A percentile compares a stretch with the other conserved stretches of the same genome.
Evolutionary conservation across 2,329 filamentous ascomycete genomes (phyloP).

Genomic region (Aspergillus thermomutatus): DNA sequence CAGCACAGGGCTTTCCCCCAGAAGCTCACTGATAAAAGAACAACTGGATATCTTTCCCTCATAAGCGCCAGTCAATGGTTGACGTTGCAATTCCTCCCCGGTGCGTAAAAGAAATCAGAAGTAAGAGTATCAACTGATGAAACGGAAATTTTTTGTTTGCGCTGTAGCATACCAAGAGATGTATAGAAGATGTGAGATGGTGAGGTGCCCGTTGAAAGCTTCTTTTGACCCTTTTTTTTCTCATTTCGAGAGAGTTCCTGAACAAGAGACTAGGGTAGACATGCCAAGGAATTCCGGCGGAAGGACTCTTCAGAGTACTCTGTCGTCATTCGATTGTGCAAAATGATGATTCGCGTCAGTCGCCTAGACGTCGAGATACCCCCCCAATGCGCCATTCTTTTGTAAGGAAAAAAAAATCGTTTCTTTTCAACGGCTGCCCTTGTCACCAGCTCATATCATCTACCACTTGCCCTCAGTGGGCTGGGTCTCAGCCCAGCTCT

Average conservation of each 20-base stretch:
- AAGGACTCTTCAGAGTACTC: conserved; percentile 12
- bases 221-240: conserved; percentile 32
- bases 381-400: conserved; percentile 24
- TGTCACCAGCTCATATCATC: conserved; percentile 23
- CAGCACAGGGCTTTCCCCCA: conserved; percentile 99
- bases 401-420: conserved; percentile 20
- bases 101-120: conserved; percentile 26
- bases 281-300: conserved; percentile 31
- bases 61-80: conserved; percentile 75
- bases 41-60: conserved; percentile 96
- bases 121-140: conserved; percentile 24
- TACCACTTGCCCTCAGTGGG: conserved; percentile 41
- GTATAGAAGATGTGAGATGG: conserved; percentile 26
- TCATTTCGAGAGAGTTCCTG: conserved; percentile 27
- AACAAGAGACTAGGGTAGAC: conserved; percentile 39
- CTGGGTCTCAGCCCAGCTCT: conserved; percentile 42
- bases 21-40: conserved; percentile 39
- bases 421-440: conserved; percentile 30
- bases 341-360: conserved; percentile 17
- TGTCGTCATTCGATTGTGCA: conserved; percentile 19
- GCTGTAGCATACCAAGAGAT: conserved; percentile 24
- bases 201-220: conserved; percentile 23
- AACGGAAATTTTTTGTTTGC: conserved; percentile 11
- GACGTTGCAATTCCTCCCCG: conserved; percentile 39
- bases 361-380: conserved; percentile 2